Conservation (phyloP, 768 basidiomycete genomes). For the Kondoa malvinella region DNA sequence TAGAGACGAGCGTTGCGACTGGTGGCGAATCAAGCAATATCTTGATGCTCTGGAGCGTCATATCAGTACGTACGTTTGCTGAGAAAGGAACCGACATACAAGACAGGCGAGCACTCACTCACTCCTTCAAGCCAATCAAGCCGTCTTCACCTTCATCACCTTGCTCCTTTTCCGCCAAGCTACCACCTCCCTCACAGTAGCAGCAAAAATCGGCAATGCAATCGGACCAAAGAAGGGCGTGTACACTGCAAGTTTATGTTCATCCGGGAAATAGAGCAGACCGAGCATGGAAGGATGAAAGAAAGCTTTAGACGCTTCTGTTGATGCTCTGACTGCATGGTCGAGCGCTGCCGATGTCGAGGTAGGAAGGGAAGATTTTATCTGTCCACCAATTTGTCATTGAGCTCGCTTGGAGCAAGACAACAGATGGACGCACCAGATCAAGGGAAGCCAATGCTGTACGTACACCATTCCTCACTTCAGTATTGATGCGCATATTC, state of each 20-base stretch:
- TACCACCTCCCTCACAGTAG: conserved; percentile 51
- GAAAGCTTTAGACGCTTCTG: conserved; percentile 58
- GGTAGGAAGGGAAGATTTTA: background rate
- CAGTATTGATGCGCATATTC: conserved; percentile 75
- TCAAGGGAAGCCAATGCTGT: conserved; percentile 55
- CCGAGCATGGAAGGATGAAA: conserved; percentile 95
- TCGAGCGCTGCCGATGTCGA: background rate
- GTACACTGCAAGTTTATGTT: conserved; percentile 95
- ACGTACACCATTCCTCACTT: conserved; percentile 56
- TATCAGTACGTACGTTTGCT: too few relatives aligned
- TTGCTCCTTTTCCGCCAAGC: conserved; percentile 22
- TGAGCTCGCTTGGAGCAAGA: conserved; percentile 1
- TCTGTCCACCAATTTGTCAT: background rate
- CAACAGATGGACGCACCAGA: conserved; percentile 38
- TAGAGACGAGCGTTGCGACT: too few relatives aligned
- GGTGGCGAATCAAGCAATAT: too few relatives aligned
- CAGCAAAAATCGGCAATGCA: conserved; percentile 61
- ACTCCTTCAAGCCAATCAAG: too few relatives aligned
- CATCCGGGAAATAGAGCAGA: conserved; percentile 87
- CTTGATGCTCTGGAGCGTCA: too few relatives aligned
- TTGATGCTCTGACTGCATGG: conserved; percentile 43
- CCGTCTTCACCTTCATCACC: background rate
- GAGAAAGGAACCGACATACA: too few relatives aligned
- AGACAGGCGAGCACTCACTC: too few relatives aligned
- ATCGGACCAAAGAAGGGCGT: conserved; percentile 85